Evolutionary conservation across 2,329 filamentous ascomycete species (phyloP).

Genomic region (Curvularia eragrostidis): DNA sequence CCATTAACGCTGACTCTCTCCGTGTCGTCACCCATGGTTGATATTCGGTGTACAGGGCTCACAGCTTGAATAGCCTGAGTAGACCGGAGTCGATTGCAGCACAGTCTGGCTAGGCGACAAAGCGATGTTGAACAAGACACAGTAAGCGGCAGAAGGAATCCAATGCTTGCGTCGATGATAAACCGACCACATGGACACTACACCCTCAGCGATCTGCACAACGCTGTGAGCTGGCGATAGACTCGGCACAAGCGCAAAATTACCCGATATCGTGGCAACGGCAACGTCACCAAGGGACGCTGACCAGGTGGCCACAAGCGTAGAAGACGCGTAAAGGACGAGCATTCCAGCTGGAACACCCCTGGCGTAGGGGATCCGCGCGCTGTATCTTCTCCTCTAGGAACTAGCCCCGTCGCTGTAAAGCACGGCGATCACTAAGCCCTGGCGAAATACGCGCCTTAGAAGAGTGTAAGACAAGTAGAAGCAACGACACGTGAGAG

Average conservation of each 20-base stretch:
- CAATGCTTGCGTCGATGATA: conserved; percentile 3
- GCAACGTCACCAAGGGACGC: conserved; percentile 21
- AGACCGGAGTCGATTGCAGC: neutral
- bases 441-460: conserved; percentile 1
- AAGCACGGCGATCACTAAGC: conserved; percentile 3
- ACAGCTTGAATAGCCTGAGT: neutral
- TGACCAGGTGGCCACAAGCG: conserved; percentile 15
- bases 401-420: conserved; percentile 1
- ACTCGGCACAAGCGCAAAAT: conserved; percentile 20
- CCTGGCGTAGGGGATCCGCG: neutral
- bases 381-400: conserved; percentile 4
- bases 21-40: conserved; percentile 28
- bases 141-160: neutral
- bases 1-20: conserved; percentile 44
- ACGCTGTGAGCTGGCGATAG: conserved; percentile 18
- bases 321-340: conserved; percentile 1
- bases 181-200: conserved; percentile 4
- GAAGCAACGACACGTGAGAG: neutral
- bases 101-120: neutral
- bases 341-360: conserved; percentile 2
- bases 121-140: neutral
- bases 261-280: conserved; percentile 24
- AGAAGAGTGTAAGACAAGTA: neutral
- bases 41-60: neutral
- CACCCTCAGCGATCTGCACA: conserved; percentile 9